phyloP scores from a whole-genome alignment of 495 filamentous ascomycete genomes.

The Lasiosphaeria hispida region DNA sequence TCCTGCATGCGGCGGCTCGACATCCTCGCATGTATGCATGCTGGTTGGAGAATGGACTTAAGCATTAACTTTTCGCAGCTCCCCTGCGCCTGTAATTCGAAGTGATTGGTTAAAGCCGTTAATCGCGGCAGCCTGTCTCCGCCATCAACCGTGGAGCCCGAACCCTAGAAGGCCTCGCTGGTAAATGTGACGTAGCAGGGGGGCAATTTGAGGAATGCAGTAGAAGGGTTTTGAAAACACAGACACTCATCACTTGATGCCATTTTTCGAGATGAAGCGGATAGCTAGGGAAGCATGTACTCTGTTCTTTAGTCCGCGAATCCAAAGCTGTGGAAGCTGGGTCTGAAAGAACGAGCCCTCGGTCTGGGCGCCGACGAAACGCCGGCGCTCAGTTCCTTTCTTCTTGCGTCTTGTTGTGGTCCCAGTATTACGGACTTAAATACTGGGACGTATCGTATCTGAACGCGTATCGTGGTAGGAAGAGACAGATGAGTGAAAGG shows the following conservation, averaged over 20 bases:
- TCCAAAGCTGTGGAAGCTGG: conserved; percentile 50
- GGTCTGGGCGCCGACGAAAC: conserved; percentile 19
- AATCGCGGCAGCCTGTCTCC: background rate
- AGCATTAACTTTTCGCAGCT: background rate
- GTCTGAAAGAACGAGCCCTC: conserved; percentile 51
- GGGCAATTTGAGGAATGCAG: background rate
- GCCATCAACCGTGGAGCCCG: background rate
- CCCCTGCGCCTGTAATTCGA: background rate
- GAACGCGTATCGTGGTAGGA: conserved; percentile 33
- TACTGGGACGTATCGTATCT: conserved; percentile 55
- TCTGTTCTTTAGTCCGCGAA: conserved; percentile 54
- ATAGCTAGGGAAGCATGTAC: conserved; percentile 34
- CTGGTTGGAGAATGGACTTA: conserved; percentile 5
- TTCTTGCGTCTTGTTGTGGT: conserved; percentile 51
- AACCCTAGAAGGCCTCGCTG: background rate
- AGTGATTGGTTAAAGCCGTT: background rate
- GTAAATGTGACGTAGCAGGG: conserved; percentile 5
- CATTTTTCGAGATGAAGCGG: background rate
- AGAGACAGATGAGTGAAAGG: background rate
- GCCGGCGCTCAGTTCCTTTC: conserved; percentile 31
- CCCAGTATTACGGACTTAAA: conserved; percentile 43
- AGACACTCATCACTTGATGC: background rate
- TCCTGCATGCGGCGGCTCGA: conserved; percentile 10
- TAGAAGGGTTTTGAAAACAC: background rate
- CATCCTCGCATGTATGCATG: conserved; percentile 1